Percentiles rank a stretch among this genome's conserved stretches.
Conservation (phyloP, 345 rosid species). For the Capsella bursapastoris region DNA sequence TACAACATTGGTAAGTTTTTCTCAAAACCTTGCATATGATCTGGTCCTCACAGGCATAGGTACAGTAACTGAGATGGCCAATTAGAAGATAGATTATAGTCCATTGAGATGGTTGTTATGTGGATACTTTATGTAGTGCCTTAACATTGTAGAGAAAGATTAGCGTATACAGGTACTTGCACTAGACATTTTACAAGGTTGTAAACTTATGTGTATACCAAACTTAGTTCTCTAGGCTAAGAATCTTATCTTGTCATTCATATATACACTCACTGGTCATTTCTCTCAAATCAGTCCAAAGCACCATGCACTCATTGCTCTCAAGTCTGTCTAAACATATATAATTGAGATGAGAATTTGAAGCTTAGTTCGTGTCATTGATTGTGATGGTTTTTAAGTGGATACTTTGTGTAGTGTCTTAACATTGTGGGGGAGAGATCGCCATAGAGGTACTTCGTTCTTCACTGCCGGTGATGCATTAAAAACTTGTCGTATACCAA, state of each 20-base stretch:
- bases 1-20: constrained; percentile 28
- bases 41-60: no score
- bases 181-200: neutral
- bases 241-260: neutral
- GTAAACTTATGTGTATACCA: no score
- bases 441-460: neutral
- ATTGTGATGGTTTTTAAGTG: neutral
- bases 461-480: neutral
- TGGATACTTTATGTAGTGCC: neutral
- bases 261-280: neutral
- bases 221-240: neutral
- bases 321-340: neutral
- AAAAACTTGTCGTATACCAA: neutral
- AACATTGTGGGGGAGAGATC: neutral
- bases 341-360: neutral
- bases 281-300: neutral
- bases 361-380: neutral
- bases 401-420: neutral
- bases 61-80: neutral
- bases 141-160: constrained; percentile 7
- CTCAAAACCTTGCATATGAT: neutral
- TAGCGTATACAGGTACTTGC: neutral
- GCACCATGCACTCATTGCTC: neutral
- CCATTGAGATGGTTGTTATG: neutral
- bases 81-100: neutral